Percentiles rank a stretch among this genome's conserved stretches.
phyloP scores from a whole-genome alignment of 352 stramenopile genomes.

The Plasmopara viticola region DNA sequence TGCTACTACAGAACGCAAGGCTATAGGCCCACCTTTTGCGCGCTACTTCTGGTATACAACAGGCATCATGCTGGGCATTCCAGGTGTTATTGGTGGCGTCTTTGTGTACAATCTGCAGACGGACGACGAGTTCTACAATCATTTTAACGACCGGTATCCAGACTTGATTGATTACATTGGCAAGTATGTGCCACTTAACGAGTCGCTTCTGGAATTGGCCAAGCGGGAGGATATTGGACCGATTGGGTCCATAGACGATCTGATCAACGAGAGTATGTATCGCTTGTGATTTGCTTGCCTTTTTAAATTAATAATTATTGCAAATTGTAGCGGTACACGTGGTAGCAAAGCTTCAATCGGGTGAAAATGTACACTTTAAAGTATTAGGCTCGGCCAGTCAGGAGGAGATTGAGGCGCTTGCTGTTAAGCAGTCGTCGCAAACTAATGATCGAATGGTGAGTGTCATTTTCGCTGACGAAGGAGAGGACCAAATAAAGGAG shows the following conservation, averaged over 20 bases:
- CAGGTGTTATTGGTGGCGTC: slow-evolving; percentile 41
- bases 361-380: slow-evolving; percentile 46
- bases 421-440: slow-evolving; percentile 34
- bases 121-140: slow-evolving; percentile 78
- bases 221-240: slow-evolving; percentile 65
- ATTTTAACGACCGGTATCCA: slow-evolving; percentile 80
- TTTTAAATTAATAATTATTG: neutral
- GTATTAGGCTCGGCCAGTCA: slow-evolving; percentile 50
- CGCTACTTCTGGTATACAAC: slow-evolving; percentile 74
- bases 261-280: slow-evolving; percentile 62
- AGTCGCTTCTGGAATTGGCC: slow-evolving; percentile 32
- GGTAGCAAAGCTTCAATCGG: slow-evolving; percentile 50
- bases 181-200: slow-evolving; percentile 55
- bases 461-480: slow-evolving; percentile 63
- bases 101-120: slow-evolving; percentile 83
- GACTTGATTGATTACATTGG: slow-evolving; percentile 66
- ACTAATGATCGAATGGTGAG: slow-evolving; percentile 46
- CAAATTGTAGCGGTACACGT: slow-evolving; percentile 44
- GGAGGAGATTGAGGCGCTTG: slow-evolving; percentile 55
- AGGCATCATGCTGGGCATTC: slow-evolving; percentile 74
- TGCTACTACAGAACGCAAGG: neutral
- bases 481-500: slow-evolving; percentile 18
- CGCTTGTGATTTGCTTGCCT: neutral
- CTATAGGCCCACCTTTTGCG: slow-evolving; percentile 45
- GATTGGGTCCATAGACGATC: slow-evolving; percentile 41